phyloP scores from a whole-genome alignment of 148 eudicot genomes.

The Linanthus parryae region DNA sequence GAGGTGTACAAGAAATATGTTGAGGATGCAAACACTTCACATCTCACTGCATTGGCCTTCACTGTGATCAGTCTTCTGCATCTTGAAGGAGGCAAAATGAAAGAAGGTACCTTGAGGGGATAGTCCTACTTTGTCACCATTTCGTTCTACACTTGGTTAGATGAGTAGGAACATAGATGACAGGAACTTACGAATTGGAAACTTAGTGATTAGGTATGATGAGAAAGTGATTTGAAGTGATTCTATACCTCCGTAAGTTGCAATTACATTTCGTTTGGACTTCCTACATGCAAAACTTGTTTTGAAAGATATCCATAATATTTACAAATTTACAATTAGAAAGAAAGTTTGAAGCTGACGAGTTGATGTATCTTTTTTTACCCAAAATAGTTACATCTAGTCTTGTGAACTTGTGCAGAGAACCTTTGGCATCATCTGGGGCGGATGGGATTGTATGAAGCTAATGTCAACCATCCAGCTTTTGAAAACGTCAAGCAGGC shows the following conservation, averaged over 20 bases:
- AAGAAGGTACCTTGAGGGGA: constrained; percentile 50
- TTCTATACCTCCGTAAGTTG: too few species aligned
- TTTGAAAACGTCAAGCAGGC: constrained; percentile 65
- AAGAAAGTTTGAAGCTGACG: background rate
- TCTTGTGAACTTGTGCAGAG: constrained; percentile 30
- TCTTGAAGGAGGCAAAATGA: constrained; percentile 79
- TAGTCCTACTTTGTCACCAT: too few species aligned
- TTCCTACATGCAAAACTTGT: too few species aligned
- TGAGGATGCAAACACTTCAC: constrained; percentile 57
- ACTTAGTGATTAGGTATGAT: background rate
- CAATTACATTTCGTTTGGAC: too few species aligned
- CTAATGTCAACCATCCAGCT: constrained; percentile 63
- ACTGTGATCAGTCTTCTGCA: constrained; percentile 61
- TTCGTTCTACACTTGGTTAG: too few species aligned
- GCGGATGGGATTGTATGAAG: constrained; percentile 75
- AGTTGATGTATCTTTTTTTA: too few species aligned
- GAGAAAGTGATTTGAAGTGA: too few species aligned
- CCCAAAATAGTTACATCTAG: background rate
- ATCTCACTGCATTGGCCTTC: constrained; percentile 67
- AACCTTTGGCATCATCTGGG: constrained; percentile 86
- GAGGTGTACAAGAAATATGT: constrained; percentile 66
- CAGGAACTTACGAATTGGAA: background rate
- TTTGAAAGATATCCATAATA: too few species aligned
- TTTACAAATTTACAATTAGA: background rate
- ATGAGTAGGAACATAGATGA: background rate